These are phyloP conservation scores for Strobilomyces confusus DNA, from an alignment of 768 basidiomycete species.

Conservation along the genomic window DNA sequence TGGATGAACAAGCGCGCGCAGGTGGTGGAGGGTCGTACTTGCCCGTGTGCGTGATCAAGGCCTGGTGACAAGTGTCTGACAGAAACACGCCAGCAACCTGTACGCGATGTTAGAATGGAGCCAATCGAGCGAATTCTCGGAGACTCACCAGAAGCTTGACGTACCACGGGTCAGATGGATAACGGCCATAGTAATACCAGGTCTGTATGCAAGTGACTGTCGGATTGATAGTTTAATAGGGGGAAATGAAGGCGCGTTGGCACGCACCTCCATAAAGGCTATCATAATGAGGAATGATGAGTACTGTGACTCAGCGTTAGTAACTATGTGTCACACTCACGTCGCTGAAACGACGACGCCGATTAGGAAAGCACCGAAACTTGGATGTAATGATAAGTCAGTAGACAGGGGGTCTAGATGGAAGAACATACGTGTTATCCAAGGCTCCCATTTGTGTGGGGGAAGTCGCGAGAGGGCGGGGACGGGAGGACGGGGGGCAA, in stretches of 20 bases:
- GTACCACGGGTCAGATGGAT: slow-evolving; percentile 51
- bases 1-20: neutral
- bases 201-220: slow-evolving; percentile 56
- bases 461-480: neutral
- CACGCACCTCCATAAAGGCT: slow-evolving; percentile 51
- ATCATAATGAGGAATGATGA: neutral
- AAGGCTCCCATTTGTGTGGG: slow-evolving; percentile 19
- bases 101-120: neutral
- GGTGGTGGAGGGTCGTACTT: neutral
- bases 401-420: neutral
- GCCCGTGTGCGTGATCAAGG: slow-evolving; percentile 54
- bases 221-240: slow-evolving; percentile 1
- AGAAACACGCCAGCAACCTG: slow-evolving; percentile 51
- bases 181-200: slow-evolving; percentile 49
- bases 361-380: slow-evolving; percentile 51
- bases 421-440: slow-evolving; percentile 37
- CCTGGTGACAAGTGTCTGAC: slow-evolving; percentile 56
- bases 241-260: neutral
- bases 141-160: slow-evolving; percentile 44
- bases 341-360: slow-evolving; percentile 50
- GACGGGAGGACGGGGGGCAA: neutral
- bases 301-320: slow-evolving; percentile 1
- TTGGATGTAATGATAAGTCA: slow-evolving; percentile 20
- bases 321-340: slow-evolving; percentile 34
- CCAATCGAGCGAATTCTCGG: neutral